Conservation (phyloP, 2,329 filamentous ascomycete genomes). For the Stagonosporopsis vannaccii region DNA sequence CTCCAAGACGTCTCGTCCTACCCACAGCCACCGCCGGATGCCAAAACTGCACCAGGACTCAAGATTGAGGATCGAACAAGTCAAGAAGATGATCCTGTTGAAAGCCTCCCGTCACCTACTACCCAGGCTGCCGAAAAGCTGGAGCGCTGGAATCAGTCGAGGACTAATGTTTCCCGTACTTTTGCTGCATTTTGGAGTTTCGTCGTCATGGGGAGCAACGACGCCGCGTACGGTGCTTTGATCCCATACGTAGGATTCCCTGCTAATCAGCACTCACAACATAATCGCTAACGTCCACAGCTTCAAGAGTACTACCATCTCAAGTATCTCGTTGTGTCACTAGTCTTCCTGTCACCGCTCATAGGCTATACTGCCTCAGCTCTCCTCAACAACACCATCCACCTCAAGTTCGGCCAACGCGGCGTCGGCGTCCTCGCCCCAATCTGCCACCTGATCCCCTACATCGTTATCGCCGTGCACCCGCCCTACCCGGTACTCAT, state of each 20-base stretch:
- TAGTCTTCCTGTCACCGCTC: constrained; percentile 72
- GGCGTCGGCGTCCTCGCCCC: constrained; percentile 74
- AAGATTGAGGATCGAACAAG: constrained; percentile 27
- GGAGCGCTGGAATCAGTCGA: constrained; percentile 70
- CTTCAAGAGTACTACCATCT: constrained; percentile 69
- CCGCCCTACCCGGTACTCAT: constrained; percentile 74
- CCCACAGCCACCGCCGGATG: constrained; percentile 29
- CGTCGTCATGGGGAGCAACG: constrained; percentile 72
- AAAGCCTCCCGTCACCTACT: constrained; percentile 56
- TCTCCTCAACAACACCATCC: constrained; percentile 69
- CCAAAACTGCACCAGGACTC: constrained; percentile 26
- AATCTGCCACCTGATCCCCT: constrained; percentile 68
- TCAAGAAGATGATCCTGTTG: constrained; percentile 39
- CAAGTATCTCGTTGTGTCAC: constrained; percentile 68
- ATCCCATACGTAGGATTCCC: constrained; percentile 55
- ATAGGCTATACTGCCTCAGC: constrained; percentile 70
- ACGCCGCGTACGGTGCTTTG: constrained; percentile 67
- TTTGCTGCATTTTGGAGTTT: constrained; percentile 68
- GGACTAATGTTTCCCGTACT: constrained; percentile 65
- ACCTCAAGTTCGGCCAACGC: constrained; percentile 71
- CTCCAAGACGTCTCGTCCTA: constrained; percentile 40
- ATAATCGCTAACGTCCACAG: constrained; percentile 39
- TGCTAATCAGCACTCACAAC: background rate
- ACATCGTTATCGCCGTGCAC: constrained; percentile 70
- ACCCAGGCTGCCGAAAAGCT: constrained; percentile 51